phyloP scores from a whole-genome alignment of 1,284 basidiomycete genomes.

The Moesziomyces sp. region DNA sequence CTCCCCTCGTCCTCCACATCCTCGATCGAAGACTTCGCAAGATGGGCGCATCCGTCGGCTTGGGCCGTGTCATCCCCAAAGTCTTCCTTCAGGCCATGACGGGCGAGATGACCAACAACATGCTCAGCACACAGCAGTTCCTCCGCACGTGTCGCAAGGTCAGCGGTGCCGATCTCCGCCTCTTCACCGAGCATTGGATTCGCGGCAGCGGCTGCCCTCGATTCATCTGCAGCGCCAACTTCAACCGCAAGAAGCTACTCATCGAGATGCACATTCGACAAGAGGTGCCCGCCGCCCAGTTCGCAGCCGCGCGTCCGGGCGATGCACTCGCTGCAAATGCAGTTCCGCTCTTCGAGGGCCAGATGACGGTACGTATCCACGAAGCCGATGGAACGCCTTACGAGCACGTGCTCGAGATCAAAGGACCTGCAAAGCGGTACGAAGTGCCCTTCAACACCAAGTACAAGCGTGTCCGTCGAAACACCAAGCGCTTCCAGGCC shows the following conservation, averaged over 20 bases:
- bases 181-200: constrained; percentile 98
- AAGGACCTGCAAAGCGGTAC: constrained; percentile 85
- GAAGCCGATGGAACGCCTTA: constrained; percentile 99
- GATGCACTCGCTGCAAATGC: constrained; percentile 69
- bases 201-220: constrained; percentile 95
- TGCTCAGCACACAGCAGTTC: constrained; percentile 89
- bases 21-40: constrained; percentile 92
- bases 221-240: constrained; percentile 87
- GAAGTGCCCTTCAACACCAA: constrained; percentile 99
- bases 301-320: constrained; percentile 57
- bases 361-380: constrained; percentile 98
- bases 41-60: constrained; percentile 90
- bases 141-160: constrained; percentile 92
- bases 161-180: constrained; percentile 79
- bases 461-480: constrained; percentile 94
- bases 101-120: constrained; percentile 82
- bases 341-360: constrained; percentile 73
- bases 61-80: constrained; percentile 93
- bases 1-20: constrained; percentile 93
- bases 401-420: constrained; percentile 95
- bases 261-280: constrained; percentile 95
- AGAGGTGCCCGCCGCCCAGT: constrained; percentile 77
- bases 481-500: constrained; percentile 92
- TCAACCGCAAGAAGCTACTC: constrained; percentile 97
- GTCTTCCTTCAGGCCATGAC: constrained; percentile 93